Evolutionary conservation across 1,284 basidiomycete genomes (phyloP).

Genomic region (Pyrrhoderma noxium): DNA sequence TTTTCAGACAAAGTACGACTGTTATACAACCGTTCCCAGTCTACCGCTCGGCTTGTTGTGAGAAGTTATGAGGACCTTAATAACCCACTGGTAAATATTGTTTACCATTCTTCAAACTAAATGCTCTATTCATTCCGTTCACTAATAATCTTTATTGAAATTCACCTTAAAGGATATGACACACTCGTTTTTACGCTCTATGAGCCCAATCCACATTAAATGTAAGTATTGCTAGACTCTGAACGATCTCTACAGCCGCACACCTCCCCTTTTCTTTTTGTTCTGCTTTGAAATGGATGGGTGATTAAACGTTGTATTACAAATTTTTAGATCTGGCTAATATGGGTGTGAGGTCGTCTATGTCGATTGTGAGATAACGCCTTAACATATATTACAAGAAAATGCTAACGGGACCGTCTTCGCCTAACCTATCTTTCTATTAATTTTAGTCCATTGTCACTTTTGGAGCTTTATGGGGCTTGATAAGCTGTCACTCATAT

Average conservation of each 20-base stretch:
- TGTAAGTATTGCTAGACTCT: constrained; percentile 28
- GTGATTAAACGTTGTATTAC: too few relatives aligned
- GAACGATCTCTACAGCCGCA: too few relatives aligned
- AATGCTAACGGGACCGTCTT: too few relatives aligned
- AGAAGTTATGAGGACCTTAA: constrained; percentile 61
- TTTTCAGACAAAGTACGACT: constrained; percentile 72
- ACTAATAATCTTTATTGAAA: too few relatives aligned
- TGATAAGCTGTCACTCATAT: constrained; percentile 82
- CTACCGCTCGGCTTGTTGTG: constrained; percentile 74
- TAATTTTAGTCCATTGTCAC: constrained; percentile 79
- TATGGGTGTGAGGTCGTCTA: constrained; percentile 77
- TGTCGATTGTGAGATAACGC: constrained; percentile 80
- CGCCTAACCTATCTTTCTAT: too few relatives aligned
- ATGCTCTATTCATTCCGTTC: too few relatives aligned
- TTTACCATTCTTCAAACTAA: neutral
- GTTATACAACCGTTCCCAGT: constrained; percentile 73
- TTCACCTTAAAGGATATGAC: constrained; percentile 94
- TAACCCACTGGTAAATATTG: constrained; percentile 46
- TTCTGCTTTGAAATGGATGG: constrained; percentile 31
- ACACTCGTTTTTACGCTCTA: constrained; percentile 78
- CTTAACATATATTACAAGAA: too few relatives aligned
- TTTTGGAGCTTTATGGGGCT: constrained; percentile 79
- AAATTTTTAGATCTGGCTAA: constrained; percentile 50
- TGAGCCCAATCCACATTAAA: constrained; percentile 87
- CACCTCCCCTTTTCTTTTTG: constrained; percentile 13